Evolutionary conservation across 163 green algal genomes (phyloP).

Genomic region (Trebouxia gelatinosa): DNA sequence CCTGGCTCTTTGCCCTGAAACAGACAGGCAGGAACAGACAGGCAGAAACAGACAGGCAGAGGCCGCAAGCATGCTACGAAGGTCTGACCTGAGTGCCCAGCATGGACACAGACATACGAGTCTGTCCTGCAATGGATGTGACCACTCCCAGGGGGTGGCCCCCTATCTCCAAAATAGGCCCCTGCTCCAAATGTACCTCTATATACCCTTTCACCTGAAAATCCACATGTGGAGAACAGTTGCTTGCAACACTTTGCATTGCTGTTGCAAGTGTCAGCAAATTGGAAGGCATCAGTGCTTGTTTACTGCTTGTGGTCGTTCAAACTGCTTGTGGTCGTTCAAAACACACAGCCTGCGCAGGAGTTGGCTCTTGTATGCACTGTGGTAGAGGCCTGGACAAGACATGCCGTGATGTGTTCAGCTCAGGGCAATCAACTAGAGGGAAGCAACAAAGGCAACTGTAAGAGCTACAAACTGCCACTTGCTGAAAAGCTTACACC

Average conservation of each 20-base stretch:
- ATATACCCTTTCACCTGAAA: constrained; percentile 62
- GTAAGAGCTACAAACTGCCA: too few species aligned
- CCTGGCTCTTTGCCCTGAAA: background rate
- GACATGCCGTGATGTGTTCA: too few species aligned
- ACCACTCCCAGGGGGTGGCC: constrained; percentile 74
- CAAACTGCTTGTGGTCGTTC: background rate
- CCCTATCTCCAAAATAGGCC: constrained; percentile 73
- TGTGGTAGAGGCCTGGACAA: too few species aligned
- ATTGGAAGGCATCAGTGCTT: background rate
- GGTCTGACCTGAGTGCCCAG: constrained; percentile 61
- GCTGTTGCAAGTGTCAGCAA: background rate
- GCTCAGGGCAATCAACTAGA: too few species aligned
- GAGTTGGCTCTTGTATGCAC: too few species aligned
- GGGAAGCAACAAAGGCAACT: too few species aligned
- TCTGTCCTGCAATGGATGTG: constrained; percentile 84
- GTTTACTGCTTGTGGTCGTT: background rate
- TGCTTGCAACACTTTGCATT: background rate
- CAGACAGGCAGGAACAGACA: background rate
- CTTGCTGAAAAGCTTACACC: too few species aligned
- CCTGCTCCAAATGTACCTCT: constrained; percentile 95
- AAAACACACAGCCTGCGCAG: too few species aligned
- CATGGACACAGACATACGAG: constrained; percentile 68
- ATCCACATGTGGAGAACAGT: background rate
- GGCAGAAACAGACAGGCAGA: too few species aligned
- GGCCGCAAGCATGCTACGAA: too few species aligned